Conservation (phyloP, 371 early-diverging fungal species). For the Blakeslea trispora region DNA sequence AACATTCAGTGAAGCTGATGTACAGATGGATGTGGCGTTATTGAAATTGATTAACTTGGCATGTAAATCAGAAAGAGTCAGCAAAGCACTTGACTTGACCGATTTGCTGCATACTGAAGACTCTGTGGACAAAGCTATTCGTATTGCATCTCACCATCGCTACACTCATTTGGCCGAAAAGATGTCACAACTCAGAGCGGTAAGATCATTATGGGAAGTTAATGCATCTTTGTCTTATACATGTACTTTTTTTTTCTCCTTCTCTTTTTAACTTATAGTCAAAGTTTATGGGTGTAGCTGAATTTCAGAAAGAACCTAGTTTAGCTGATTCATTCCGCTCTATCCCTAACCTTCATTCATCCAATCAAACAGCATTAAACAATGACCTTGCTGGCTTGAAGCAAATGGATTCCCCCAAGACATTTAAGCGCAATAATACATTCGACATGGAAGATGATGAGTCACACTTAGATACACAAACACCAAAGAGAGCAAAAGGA, state of each 20-base stretch:
- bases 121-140: slow-evolving; percentile 80
- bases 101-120: slow-evolving; percentile 52
- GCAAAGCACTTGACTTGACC: slow-evolving; percentile 79
- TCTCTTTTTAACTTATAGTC: too few relatives aligned
- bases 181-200: slow-evolving; percentile 76
- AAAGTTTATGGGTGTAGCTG: slow-evolving; percentile 8
- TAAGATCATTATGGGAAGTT: slow-evolving; percentile 3
- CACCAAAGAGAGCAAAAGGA: slow-evolving; percentile 7
- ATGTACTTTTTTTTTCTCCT: neutral
- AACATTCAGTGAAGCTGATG: slow-evolving; percentile 45
- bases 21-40: slow-evolving; percentile 78
- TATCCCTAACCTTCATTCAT: slow-evolving; percentile 10
- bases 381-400: slow-evolving; percentile 9
- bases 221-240: neutral
- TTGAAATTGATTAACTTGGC: slow-evolving; percentile 77
- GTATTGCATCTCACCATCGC: slow-evolving; percentile 73
- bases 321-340: slow-evolving; percentile 10
- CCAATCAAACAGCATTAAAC: slow-evolving; percentile 5
- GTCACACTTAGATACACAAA: neutral
- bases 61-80: slow-evolving; percentile 68
- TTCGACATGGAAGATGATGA: slow-evolving; percentile 5
- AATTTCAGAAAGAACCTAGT: neutral
- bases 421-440: neutral
- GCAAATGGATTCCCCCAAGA: neutral
- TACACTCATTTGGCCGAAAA: slow-evolving; percentile 74